Evolutionary conservation across 768 basidiomycete species (phyloP).

Genomic region (Epithele typhae): DNA sequence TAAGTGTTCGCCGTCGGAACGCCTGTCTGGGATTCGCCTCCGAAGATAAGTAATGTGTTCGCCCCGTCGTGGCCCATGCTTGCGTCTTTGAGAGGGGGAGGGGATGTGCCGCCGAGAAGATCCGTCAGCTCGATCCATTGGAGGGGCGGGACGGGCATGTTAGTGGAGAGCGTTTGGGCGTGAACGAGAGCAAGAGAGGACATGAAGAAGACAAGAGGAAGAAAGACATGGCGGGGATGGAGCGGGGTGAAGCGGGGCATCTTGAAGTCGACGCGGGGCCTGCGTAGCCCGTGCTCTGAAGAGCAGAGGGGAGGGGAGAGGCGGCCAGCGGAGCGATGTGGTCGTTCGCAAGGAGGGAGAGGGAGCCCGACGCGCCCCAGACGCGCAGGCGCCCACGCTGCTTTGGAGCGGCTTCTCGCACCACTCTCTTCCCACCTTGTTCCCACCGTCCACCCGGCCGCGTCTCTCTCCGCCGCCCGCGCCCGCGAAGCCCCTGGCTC

Average conservation of each 20-base stretch:
- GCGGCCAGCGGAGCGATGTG: constrained; percentile 18
- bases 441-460: no score
- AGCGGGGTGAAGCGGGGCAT: constrained; percentile 11
- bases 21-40: constrained; percentile 66
- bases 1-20: constrained; percentile 60
- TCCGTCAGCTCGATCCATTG: constrained; percentile 69
- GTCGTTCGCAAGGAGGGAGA: constrained; percentile 7
- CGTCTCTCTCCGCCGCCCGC: no score
- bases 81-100: constrained; percentile 66
- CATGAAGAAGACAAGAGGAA: constrained; percentile 20
- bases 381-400: constrained; percentile 8
- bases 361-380: constrained; percentile 2
- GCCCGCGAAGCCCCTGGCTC: no score
- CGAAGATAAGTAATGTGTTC: constrained; percentile 66
- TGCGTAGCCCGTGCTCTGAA: constrained; percentile 22
- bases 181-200: constrained; percentile 22
- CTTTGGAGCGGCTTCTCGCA: constrained; percentile 3
- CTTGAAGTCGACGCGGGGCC: constrained; percentile 10
- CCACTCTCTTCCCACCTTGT: no score
- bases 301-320: constrained; percentile 20
- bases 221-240: constrained; percentile 13
- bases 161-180: constrained; percentile 49
- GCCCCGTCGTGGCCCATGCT: constrained; percentile 57
- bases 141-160: constrained; percentile 54
- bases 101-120: constrained; percentile 50